Conservation (phyloP, 371 early-diverging fungal species). For the Funneliformis caledonium region DNA sequence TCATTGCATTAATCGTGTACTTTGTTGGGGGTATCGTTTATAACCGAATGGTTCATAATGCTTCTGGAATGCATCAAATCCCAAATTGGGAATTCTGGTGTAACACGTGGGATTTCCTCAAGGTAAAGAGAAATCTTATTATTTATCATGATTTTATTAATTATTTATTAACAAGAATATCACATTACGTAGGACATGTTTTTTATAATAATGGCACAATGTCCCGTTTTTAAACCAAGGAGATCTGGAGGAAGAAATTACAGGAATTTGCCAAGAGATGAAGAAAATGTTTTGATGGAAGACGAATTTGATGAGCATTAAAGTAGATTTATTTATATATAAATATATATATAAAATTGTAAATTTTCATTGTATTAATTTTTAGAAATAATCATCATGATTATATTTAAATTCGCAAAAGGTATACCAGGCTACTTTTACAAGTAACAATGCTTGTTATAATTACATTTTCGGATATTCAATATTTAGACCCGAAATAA, state of each 20-base stretch:
- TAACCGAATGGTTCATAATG: constrained; percentile 63
- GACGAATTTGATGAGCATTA: constrained; percentile 34
- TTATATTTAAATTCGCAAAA: background rate
- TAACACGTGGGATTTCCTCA: constrained; percentile 52
- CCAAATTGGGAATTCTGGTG: constrained; percentile 52
- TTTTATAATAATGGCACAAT: constrained; percentile 14
- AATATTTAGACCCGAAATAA: background rate
- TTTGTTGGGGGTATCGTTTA: constrained; percentile 64
- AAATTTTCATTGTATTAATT: background rate
- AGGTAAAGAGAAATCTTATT: constrained; percentile 49
- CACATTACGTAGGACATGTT: constrained; percentile 15
- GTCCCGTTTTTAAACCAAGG: constrained; percentile 5
- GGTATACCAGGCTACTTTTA: background rate
- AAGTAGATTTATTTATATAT: background rate
- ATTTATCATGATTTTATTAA: background rate
- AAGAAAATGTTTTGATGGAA: constrained; percentile 14
- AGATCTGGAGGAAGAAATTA: constrained; percentile 16
- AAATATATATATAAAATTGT: too few species aligned
- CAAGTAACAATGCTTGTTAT: background rate
- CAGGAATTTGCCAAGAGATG: constrained; percentile 31
- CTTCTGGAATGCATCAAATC: constrained; percentile 62
- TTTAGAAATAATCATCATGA: background rate
- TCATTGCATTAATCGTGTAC: constrained; percentile 54
- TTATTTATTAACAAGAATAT: background rate
- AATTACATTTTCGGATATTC: background rate